These are phyloP conservation scores for Adansonia gregorii DNA, from an alignment of 441 rosid species.

Conservation along the genomic window DNA sequence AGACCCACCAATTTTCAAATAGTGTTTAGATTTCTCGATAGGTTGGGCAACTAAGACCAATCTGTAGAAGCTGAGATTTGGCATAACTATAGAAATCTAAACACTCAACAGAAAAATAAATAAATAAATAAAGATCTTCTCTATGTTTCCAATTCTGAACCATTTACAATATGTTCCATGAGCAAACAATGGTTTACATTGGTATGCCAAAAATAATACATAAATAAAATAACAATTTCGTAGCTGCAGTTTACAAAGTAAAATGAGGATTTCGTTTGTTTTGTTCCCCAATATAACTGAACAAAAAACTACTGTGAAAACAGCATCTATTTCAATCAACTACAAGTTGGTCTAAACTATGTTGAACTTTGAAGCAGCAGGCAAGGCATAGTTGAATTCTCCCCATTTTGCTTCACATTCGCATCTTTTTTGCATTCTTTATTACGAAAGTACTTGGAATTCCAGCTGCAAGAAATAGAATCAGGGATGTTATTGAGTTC, in stretches of 20 bases:
- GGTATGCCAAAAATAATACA: not conserved
- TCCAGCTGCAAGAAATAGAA: too few species aligned
- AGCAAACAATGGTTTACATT: too few species aligned
- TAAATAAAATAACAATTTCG: not conserved
- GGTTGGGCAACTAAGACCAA: too few species aligned
- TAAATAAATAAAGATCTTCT: too few species aligned
- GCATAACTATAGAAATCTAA: too few species aligned
- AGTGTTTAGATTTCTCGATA: too few species aligned
- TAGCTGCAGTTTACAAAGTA: not conserved
- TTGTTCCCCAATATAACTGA: not conserved
- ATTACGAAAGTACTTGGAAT: constrained; percentile 44
- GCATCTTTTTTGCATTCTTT: constrained; percentile 44
- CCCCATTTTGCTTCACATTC: constrained; percentile 24
- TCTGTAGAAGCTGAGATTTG: too few species aligned
- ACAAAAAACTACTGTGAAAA: not conserved
- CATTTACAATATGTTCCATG: too few species aligned
- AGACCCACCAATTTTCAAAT: too few species aligned
- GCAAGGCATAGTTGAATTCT: constrained; percentile 20
- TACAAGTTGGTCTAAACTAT: constrained; percentile 18
- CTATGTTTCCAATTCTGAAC: too few species aligned
- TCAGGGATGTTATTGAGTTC: too few species aligned
- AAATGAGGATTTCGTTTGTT: not conserved
- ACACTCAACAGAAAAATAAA: too few species aligned
- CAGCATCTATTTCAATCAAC: not conserved
- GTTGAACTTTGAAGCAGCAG: constrained; percentile 18